These are phyloP conservation scores for Dothideomycetidae sp. DNA, from an alignment of 2,329 filamentous ascomycete genomes.

Conservation along the genomic window DNA sequence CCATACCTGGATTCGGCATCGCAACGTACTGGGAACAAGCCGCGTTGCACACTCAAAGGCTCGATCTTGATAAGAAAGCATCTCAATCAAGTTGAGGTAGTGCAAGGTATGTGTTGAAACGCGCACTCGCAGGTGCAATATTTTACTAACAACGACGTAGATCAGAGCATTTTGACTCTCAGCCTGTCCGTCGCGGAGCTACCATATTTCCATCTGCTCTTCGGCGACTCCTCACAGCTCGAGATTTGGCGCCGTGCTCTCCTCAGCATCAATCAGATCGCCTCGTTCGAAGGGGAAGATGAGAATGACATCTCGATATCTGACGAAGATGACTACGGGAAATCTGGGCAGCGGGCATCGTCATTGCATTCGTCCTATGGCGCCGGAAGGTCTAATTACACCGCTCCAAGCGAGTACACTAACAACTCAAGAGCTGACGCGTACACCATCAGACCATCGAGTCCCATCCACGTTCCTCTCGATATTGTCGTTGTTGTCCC, in stretches of 20 bases:
- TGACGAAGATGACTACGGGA: constrained; percentile 75
- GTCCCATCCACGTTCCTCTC: constrained; percentile 70
- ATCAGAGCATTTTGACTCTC: constrained; percentile 75
- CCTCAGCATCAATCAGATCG: constrained; percentile 60
- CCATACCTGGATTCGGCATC: constrained; percentile 8
- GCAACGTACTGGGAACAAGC: constrained; percentile 24
- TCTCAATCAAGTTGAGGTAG: constrained; percentile 70
- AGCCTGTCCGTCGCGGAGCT: constrained; percentile 84
- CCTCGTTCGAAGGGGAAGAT: constrained; percentile 47
- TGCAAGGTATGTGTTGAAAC: constrained; percentile 29
- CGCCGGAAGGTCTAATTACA: constrained; percentile 66
- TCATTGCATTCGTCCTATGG: constrained; percentile 69
- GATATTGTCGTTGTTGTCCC: constrained; percentile 95
- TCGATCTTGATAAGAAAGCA: constrained; percentile 98
- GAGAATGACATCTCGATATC: constrained; percentile 71
- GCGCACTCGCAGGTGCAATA: too few species aligned
- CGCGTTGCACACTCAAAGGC: constrained; percentile 79
- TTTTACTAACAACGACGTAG: constrained; percentile 26
- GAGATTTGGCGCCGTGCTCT: constrained; percentile 85
- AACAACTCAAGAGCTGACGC: constrained; percentile 38
- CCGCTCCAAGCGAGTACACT: constrained; percentile 85
- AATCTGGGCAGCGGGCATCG: constrained; percentile 48
- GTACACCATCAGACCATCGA: constrained; percentile 31
- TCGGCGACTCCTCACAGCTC: constrained; percentile 68
- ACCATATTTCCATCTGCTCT: constrained; percentile 85